Evolutionary conservation across 768 basidiomycete genomes (phyloP).

Genomic region (Agrocybe pediades): DNA sequence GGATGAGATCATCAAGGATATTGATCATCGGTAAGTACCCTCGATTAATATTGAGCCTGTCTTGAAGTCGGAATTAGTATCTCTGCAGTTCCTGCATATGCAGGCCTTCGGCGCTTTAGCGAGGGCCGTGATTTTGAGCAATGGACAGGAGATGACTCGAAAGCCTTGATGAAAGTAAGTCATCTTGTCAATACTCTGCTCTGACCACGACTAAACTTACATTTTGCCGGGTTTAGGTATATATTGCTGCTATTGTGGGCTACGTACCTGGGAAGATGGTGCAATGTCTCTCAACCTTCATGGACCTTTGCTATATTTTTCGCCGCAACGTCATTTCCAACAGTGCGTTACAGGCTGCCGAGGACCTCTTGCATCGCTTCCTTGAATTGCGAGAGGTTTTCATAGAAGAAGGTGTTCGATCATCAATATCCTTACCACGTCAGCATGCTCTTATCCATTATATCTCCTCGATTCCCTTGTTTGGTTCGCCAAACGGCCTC

Average conservation of each 20-base stretch:
- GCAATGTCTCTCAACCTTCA: slow-evolving; percentile 20
- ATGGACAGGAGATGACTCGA: slow-evolving; percentile 16
- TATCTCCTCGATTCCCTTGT: slow-evolving; percentile 18
- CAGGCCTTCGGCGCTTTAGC: slow-evolving; percentile 9
- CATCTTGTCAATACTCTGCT: slow-evolving; percentile 18
- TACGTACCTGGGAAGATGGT: slow-evolving; percentile 28
- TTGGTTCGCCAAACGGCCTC: slow-evolving; percentile 33
- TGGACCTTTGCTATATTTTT: slow-evolving; percentile 34
- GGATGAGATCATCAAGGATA: slow-evolving; percentile 28
- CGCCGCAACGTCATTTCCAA: slow-evolving; percentile 16
- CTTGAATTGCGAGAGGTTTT: slow-evolving; percentile 25
- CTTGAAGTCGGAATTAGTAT: slow-evolving; percentile 26
- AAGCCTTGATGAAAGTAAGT: slow-evolving; percentile 16
- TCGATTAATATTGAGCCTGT: slow-evolving; percentile 25
- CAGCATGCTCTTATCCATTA: slow-evolving; percentile 37
- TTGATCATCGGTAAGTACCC: slow-evolving; percentile 25
- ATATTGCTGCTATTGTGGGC: slow-evolving; percentile 27
- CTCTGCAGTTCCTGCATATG: slow-evolving; percentile 18
- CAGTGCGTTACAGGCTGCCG: slow-evolving; percentile 16
- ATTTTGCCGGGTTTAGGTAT: slow-evolving; percentile 18
- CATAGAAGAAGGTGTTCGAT: slow-evolving; percentile 5
- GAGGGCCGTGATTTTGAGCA: slow-evolving; percentile 10
- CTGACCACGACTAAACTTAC: no score
- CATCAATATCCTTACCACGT: slow-evolving; percentile 25
- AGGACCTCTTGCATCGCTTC: slow-evolving; percentile 13